phyloP scores from a whole-genome alignment of 2,329 filamentous ascomycete species.

The Capronia americana region DNA sequence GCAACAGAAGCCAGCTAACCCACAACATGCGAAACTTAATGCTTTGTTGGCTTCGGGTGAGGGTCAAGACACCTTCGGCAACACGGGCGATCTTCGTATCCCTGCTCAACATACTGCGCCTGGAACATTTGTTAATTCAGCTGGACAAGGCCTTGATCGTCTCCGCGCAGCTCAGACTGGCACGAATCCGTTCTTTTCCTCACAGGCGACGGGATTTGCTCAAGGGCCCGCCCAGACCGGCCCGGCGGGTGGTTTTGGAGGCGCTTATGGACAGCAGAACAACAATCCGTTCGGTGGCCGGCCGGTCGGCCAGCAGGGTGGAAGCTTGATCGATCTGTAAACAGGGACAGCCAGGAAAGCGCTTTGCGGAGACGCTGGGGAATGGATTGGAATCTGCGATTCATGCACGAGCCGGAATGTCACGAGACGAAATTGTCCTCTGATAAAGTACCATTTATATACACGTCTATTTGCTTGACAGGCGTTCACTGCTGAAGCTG shows the following conservation, averaged over 20 bases:
- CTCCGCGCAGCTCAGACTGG: constrained; percentile 73
- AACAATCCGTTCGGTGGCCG: constrained; percentile 64
- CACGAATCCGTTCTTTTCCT: constrained; percentile 87
- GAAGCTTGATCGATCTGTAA: constrained; percentile 68
- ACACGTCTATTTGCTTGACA: constrained; percentile 9
- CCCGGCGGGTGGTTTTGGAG: constrained; percentile 54
- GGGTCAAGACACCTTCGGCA: constrained; percentile 96
- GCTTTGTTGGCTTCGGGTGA: constrained; percentile 84
- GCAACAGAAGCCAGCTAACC: constrained; percentile 53
- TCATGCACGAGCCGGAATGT: too few relatives aligned
- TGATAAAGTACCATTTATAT: constrained; percentile 4
- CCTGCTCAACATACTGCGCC: constrained; percentile 96
- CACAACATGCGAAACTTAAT: constrained; percentile 77
- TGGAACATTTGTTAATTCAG: constrained; percentile 94
- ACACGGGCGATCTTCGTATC: constrained; percentile 93
- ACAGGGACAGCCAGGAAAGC: constrained; percentile 8
- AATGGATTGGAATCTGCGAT: too few relatives aligned
- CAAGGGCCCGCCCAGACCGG: constrained; percentile 58
- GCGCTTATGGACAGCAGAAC: constrained; percentile 50
- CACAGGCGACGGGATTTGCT: constrained; percentile 74
- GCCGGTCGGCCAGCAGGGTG: constrained; percentile 55
- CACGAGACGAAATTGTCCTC: constrained; percentile 22
- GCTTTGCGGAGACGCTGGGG: neutral
- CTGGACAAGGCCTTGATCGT: constrained; percentile 76
- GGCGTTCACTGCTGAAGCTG: constrained; percentile 8